Percentiles rank a stretch among this genome's conserved stretches.
phyloP scores from a whole-genome alignment of 2,329 filamentous ascomycete species.

The Tolypocladium cylindrosporum region DNA sequence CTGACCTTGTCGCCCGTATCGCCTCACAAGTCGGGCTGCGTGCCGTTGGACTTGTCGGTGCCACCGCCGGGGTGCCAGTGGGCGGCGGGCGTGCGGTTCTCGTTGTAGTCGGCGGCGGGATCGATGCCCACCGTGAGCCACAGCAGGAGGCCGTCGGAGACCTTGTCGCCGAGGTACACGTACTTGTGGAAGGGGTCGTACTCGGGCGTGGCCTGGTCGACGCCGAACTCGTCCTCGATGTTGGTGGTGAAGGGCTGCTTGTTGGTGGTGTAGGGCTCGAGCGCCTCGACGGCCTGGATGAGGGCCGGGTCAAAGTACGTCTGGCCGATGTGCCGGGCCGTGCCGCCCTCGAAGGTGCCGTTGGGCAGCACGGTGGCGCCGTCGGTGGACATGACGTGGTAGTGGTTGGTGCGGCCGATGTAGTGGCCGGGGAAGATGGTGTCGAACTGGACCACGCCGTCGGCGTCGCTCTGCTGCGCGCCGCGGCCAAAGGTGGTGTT shows the following conservation, averaged over 20 bases:
- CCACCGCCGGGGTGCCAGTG: slow-evolving; percentile 3
- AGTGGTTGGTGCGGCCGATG: slow-evolving; percentile 27
- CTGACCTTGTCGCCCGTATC: neutral
- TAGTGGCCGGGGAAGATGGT: slow-evolving; percentile 35
- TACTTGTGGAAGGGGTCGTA: slow-evolving; percentile 51
- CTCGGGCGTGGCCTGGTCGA: slow-evolving; percentile 32
- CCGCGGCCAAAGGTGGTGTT: slow-evolving; percentile 28
- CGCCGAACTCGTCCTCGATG: slow-evolving; percentile 33
- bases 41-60: neutral
- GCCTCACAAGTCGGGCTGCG: neutral
- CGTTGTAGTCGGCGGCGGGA: slow-evolving; percentile 5
- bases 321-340: slow-evolving; percentile 50
- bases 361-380: slow-evolving; percentile 31
- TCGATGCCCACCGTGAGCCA: slow-evolving; percentile 45
- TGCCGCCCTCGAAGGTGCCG: slow-evolving; percentile 38
- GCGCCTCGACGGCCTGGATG: slow-evolving; percentile 37
- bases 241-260: slow-evolving; percentile 35
- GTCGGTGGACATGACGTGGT: slow-evolving; percentile 22
- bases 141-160: slow-evolving; percentile 39
- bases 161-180: slow-evolving; percentile 40
- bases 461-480: slow-evolving; percentile 25
- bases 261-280: slow-evolving; percentile 34
- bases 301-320: slow-evolving; percentile 44
- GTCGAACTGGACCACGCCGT: slow-evolving; percentile 30
- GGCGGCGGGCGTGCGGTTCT: neutral